Evolutionary conservation across 306 rosid genomes (phyloP).

Genomic region (Arachis hypogaea): DNA sequence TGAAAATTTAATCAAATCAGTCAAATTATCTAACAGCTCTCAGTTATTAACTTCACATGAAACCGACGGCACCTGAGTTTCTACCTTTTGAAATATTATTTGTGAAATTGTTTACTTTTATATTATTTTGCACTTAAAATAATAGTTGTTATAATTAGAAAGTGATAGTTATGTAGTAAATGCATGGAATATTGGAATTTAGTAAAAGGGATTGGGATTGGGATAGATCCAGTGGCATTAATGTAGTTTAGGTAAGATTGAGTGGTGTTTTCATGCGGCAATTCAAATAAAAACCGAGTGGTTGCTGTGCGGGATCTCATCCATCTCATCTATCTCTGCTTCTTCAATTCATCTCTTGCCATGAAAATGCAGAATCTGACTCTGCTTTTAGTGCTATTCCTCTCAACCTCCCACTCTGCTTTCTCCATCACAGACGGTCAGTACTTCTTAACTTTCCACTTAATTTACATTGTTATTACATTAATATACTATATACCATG

Average conservation of each 20-base stretch:
- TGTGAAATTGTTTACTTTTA: too few species aligned
- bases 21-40: too few species aligned
- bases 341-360: background rate
- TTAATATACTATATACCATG: background rate
- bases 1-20: too few species aligned
- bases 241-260: constrained; percentile 38
- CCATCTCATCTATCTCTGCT: background rate
- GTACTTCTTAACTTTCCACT: constrained; percentile 9
- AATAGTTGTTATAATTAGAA: too few species aligned
- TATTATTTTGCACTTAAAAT: too few species aligned
- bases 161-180: too few species aligned
- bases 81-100: too few species aligned
- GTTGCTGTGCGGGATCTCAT: constrained; percentile 31
- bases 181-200: background rate
- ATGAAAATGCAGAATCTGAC: constrained; percentile 51
- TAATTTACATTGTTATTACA: background rate
- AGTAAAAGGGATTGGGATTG: background rate
- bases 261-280: constrained; percentile 42
- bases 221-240: constrained; percentile 50
- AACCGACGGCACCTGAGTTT: too few species aligned
- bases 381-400: constrained; percentile 44
- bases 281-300: constrained; percentile 54
- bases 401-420: constrained; percentile 49
- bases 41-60: too few species aligned
- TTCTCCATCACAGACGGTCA: constrained; percentile 54